phyloP scores from a whole-genome alignment of 164 flowering plant genomes.

The Tetrastigma voinierianum region DNA sequence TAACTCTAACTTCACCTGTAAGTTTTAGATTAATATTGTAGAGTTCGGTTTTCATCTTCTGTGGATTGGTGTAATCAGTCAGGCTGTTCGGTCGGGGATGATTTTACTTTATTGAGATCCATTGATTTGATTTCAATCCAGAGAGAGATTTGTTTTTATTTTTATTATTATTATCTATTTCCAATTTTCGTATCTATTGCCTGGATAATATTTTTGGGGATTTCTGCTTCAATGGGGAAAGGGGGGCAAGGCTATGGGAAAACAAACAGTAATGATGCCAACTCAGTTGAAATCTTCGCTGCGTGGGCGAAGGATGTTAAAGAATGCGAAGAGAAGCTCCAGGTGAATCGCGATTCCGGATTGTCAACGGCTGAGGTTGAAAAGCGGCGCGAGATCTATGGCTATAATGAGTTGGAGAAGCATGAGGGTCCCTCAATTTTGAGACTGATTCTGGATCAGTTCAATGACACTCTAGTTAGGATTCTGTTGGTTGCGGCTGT shows the following conservation, averaged over 20 bases:
- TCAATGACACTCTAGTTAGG: conserved; percentile 50
- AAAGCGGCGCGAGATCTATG: conserved; percentile 27
- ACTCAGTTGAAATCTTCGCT: conserved; percentile 1
- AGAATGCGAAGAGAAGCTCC: conserved; percentile 21
- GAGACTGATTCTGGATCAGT: conserved; percentile 46
- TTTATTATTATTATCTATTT: too few species aligned
- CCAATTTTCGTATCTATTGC: too few species aligned
- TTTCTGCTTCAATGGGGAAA: conserved; percentile 13
- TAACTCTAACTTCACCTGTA: too few species aligned
- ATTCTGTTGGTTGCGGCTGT: conserved; percentile 50
- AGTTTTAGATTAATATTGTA: too few species aligned
- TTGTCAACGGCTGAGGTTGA: conserved; percentile 35
- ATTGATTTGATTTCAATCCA: too few species aligned
- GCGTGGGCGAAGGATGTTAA: conserved; percentile 25
- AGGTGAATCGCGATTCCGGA: conserved; percentile 17
- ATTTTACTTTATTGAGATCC: too few species aligned
- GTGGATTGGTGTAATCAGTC: too few species aligned
- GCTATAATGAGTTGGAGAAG: conserved; percentile 49
- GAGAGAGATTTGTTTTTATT: too few species aligned
- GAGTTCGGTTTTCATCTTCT: too few species aligned
- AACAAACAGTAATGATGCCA: not conserved
- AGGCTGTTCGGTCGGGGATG: too few species aligned
- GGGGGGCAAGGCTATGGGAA: conserved; percentile 19
- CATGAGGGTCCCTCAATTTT: conserved; percentile 51
- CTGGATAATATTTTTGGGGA: too few species aligned